Evolutionary conservation across 2,329 filamentous ascomycete species (phyloP).

Genomic region (Apiospora pterosperma): DNA sequence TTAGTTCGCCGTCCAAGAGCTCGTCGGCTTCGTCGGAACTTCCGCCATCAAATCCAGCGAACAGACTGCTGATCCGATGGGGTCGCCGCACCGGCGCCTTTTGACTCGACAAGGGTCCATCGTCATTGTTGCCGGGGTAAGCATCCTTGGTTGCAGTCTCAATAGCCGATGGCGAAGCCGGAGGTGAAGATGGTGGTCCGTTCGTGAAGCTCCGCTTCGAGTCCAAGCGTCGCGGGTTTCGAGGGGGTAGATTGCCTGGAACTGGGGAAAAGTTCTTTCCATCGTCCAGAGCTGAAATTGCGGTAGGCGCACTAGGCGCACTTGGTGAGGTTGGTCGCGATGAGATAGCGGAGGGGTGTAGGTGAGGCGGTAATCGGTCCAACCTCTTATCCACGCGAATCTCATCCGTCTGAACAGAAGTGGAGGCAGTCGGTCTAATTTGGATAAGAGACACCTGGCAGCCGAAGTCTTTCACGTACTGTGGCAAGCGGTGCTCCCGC

Average conservation of each 20-base stretch:
- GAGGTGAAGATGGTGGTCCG: slow-evolving; percentile 50
- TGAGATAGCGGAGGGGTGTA: slow-evolving; percentile 73
- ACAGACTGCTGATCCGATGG: slow-evolving; percentile 78
- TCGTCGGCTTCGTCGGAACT: slow-evolving; percentile 67
- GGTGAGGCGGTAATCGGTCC: slow-evolving; percentile 69
- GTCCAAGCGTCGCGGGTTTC: slow-evolving; percentile 56
- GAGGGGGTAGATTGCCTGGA: slow-evolving; percentile 52
- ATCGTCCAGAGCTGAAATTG: slow-evolving; percentile 29
- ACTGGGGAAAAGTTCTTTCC: slow-evolving; percentile 45
- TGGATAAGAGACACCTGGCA: slow-evolving; percentile 69
- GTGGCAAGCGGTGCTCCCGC: slow-evolving; percentile 69
- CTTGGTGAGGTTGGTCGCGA: slow-evolving; percentile 57
- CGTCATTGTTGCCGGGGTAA: slow-evolving; percentile 78
- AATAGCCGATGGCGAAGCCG: slow-evolving; percentile 22
- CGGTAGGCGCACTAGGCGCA: slow-evolving; percentile 19
- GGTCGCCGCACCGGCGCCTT: slow-evolving; percentile 63
- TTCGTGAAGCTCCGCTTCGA: slow-evolving; percentile 39
- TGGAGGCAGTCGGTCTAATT: slow-evolving; percentile 50
- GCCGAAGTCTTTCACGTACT: slow-evolving; percentile 76
- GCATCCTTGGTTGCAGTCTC: slow-evolving; percentile 53
- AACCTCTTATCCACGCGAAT: slow-evolving; percentile 80
- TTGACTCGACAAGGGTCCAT: slow-evolving; percentile 64
- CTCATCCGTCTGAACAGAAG: slow-evolving; percentile 77
- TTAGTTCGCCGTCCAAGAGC: slow-evolving; percentile 57
- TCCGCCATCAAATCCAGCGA: slow-evolving; percentile 74